Conservation (phyloP, 2,329 filamentous ascomycete genomes). For the Alternaria sp. region DNA sequence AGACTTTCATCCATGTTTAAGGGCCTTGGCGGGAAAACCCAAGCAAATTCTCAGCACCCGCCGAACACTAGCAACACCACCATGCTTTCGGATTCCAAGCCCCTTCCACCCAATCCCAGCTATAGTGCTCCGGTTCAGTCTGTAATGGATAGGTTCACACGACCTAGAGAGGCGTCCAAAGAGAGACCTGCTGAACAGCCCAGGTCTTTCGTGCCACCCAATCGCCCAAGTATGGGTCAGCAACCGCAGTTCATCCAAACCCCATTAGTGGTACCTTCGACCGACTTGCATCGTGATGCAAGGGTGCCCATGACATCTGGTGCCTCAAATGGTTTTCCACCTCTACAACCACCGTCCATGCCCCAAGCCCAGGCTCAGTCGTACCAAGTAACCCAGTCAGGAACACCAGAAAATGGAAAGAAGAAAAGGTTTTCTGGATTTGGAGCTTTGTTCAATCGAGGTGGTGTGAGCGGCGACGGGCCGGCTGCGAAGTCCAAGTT, state of each 20-base stretch:
- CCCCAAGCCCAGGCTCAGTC: slow-evolving; percentile 19
- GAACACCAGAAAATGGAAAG: slow-evolving; percentile 38
- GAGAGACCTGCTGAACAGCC: slow-evolving; percentile 26
- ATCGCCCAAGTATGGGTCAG: slow-evolving; percentile 37
- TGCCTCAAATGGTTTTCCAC: slow-evolving; percentile 34
- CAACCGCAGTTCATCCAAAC: slow-evolving; percentile 43
- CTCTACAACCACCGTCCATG: slow-evolving; percentile 25
- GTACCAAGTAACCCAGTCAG: slow-evolving; percentile 24
- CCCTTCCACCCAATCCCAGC: slow-evolving; percentile 14
- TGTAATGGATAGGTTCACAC: slow-evolving; percentile 31
- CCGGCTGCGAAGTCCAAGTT: slow-evolving; percentile 43
- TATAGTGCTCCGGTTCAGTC: slow-evolving; percentile 37
- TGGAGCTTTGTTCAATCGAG: slow-evolving; percentile 55
- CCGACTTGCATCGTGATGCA: slow-evolving; percentile 40
- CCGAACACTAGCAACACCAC: slow-evolving; percentile 9
- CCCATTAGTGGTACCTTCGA: slow-evolving; percentile 39
- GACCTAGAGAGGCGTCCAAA: slow-evolving; percentile 28
- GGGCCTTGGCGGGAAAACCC: slow-evolving; percentile 36
- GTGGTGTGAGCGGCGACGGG: slow-evolving; percentile 41
- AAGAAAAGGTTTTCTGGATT: slow-evolving; percentile 58
- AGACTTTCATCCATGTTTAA: slow-evolving; percentile 59
- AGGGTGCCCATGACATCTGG: slow-evolving; percentile 33
- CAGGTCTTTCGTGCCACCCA: slow-evolving; percentile 19
- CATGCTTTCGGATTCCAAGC: slow-evolving; percentile 4
- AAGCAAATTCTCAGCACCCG: slow-evolving; percentile 20